Conservation (phyloP, 805 yeast species). For the Maudiozyma saulgeensis region DNA sequence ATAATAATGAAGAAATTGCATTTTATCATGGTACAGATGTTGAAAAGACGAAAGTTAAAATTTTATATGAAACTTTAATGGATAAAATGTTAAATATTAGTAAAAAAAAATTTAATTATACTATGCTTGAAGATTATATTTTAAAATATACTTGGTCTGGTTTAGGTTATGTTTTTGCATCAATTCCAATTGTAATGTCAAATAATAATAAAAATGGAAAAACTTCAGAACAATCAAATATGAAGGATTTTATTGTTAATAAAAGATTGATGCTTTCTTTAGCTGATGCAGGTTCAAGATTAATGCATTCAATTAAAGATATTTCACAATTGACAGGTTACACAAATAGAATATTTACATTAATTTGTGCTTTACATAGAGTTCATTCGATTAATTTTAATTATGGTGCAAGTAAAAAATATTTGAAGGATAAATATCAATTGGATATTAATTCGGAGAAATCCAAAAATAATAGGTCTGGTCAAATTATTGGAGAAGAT, state of each 20-base stretch:
- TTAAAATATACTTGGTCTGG: conserved; percentile 93
- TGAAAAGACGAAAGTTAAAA: conserved; percentile 58
- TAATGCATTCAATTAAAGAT: conserved; percentile 91
- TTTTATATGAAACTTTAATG: conserved; percentile 49
- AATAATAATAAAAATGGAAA: conserved; percentile 2
- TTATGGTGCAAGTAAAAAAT: conserved; percentile 24
- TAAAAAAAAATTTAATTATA: conserved; percentile 54
- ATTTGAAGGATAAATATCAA: neutral
- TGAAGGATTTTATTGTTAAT: conserved; percentile 84
- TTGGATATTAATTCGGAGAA: neutral
- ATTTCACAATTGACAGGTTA: conserved; percentile 85
- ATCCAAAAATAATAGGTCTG: neutral
- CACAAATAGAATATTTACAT: conserved; percentile 73
- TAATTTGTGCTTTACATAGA: conserved; percentile 69
- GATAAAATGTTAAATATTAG: conserved; percentile 46
- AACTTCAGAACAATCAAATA: conserved; percentile 42
- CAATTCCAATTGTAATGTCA: conserved; percentile 75
- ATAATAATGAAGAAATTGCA: conserved; percentile 88
- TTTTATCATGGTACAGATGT: conserved; percentile 82
- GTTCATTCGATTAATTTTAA: conserved; percentile 52
- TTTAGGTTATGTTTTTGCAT: conserved; percentile 83
- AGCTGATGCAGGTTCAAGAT: conserved; percentile 90
- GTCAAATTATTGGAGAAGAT: conserved; percentile 18
- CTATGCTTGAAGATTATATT: conserved; percentile 72
- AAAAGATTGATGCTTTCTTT: conserved; percentile 81